Evolutionary conservation across 108 stramenopile species (phyloP), one percentile per base, ranked within the genome.

Genomic region (Conticribra guillardii): DNA sequence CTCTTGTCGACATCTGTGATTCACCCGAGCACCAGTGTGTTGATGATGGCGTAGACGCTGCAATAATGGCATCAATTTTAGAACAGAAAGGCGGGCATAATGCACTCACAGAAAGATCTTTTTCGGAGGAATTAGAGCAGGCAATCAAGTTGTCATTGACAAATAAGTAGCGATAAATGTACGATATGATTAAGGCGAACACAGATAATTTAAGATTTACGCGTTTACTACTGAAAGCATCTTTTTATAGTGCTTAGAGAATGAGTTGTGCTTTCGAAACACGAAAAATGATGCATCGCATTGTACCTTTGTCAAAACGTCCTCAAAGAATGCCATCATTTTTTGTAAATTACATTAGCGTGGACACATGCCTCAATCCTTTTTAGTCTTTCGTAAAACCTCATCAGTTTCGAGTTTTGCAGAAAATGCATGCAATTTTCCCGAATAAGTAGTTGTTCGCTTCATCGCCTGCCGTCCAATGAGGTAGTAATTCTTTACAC

Each of bases 401-500:
- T 86, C 84, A 9, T 87, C 81, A 3, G 90, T 82, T 27, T 81
- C 85, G 26, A 96, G 62, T 68, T 93, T 92, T 1, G 94, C 91
- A 31, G 86, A 85, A 67, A 96, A 93, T 7, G 94, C 90, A 48
- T 89, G 72, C 53, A 82, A 77, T 32, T 96, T 96, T 1, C 91
- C 94, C 30, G 94, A 91, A 64, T 91, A 95, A 16, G 88, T 91
- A 0, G 91, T 91, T 0, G 87, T 88, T 37, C 94, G 85, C 60
- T 92, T 93, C 80, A 74, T 73, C 11, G 94, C 91, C 61, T 96
- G 89, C 26, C 94, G 79, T 65, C 88, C 88, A 53, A 91, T 85
- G 58, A 93, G 69, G 65, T 84, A 96, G 66, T 93, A 96, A 56
- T 96, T 96, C 73, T 96, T 96, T 17, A 90, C 63, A 56, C 91